Evolutionary conservation across 768 basidiomycete genomes (phyloP), one percentile per base, ranked within the genome.

Genomic region (Hysterangium stoloniferum): DNA sequence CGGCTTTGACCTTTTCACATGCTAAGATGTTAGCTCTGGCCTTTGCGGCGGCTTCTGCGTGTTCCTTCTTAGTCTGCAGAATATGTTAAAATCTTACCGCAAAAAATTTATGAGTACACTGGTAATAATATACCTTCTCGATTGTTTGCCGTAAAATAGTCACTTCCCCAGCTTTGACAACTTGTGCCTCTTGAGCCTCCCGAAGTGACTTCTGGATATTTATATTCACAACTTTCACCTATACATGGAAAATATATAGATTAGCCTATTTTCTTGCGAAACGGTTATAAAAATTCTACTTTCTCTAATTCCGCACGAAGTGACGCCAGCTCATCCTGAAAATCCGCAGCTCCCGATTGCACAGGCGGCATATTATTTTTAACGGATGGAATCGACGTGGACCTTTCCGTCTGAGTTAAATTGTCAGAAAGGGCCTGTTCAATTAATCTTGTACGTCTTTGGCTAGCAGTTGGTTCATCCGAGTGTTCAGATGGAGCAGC

Each of bases 91-190:
- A n/a, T n/a, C n/a, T n/a, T n/a, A 35, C n/a, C 17, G 34, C 22
- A 25, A 6, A 40, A 41, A 22, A 34, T 7, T n/a, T 37, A 37
- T n/a, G 7, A 37, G 35, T 7, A 0, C 25, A 12, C 24, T 19
- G 12, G 8, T 22, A 37, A 15, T 4, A 20, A 41, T 56, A 45
- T 58, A 83, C 86, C 73, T 82, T 83, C 57, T 85, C 81, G 8
- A 84, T 74, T n/a, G 65, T 74, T 56, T 77, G 78, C 56, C 85
- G 70, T 45, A 89, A 61, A 34, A 82, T 77, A 13, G 72, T 72
- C 5, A 83, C 83, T 66, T 89, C 86, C 4, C 86, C 86, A 27
- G 84, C 79, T 59, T 80, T 86, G 28, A 70, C 64, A 34, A 78
- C 69, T 53, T 73, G 79, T 6, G 67, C 70, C 41, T 78, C 73